Evolutionary conservation across 2,329 filamentous ascomycete genomes (phyloP).

Genomic region (Fusarium sp.): DNA sequence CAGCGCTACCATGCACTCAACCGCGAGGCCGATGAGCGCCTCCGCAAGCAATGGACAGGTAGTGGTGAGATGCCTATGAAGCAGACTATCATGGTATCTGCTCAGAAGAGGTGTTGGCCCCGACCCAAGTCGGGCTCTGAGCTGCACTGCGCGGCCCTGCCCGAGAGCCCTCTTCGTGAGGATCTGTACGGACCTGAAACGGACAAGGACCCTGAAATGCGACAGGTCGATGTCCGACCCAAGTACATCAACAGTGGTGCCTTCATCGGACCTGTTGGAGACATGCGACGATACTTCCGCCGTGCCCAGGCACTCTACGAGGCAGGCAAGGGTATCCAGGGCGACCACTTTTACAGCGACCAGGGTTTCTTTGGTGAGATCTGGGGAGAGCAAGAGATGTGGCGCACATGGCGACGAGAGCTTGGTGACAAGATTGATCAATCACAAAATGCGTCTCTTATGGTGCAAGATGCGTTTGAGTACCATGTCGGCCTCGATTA

Average conservation of each 20-base stretch:
- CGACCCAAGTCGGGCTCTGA: constrained; percentile 19
- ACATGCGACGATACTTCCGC: constrained; percentile 46
- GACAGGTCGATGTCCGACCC: constrained; percentile 40
- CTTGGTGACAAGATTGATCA: constrained; percentile 15
- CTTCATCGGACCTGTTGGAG: constrained; percentile 49
- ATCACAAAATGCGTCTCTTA: constrained; percentile 5
- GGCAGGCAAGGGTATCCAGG: constrained; percentile 19
- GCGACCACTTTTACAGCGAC: constrained; percentile 44
- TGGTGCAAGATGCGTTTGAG: constrained; percentile 42
- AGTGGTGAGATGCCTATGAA: constrained; percentile 35
- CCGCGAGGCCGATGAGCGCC: constrained; percentile 32
- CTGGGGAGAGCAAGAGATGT: constrained; percentile 49
- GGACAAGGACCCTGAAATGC: constrained; percentile 28
- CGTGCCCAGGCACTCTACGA: constrained; percentile 43
- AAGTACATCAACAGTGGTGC: constrained; percentile 50
- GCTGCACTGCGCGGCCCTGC: constrained; percentile 40
- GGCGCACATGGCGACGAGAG: constrained; percentile 37
- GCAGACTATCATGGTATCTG: constrained; percentile 45
- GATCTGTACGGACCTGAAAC: constrained; percentile 45
- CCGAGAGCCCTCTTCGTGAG: constrained; percentile 33
- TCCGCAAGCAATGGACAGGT: constrained; percentile 26
- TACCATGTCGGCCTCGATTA: constrained; percentile 46
- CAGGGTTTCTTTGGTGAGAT: constrained; percentile 51
- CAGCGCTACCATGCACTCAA: constrained; percentile 47
- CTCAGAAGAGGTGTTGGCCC: constrained; percentile 47